Evolutionary conservation across 2,329 filamentous ascomycete species (phyloP).

Genomic region (Zasmidium cellare): DNA sequence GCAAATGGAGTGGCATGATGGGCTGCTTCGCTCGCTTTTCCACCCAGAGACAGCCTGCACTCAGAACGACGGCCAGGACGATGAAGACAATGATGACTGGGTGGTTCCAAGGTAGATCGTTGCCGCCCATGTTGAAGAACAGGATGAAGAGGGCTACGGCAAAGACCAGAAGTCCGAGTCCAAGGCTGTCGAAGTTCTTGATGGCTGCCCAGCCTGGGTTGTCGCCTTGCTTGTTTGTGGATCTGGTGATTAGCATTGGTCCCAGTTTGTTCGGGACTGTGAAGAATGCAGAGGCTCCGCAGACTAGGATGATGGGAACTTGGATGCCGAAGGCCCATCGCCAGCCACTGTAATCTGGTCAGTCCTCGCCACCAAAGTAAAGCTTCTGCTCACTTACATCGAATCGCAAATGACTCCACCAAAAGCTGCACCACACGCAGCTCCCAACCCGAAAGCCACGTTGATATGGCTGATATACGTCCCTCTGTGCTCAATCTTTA

Average conservation of each 20-base stretch:
- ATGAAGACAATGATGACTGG: conserved; percentile 43
- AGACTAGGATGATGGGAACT: conserved; percentile 49
- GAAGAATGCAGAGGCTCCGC: conserved; percentile 44
- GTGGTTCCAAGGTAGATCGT: conserved; percentile 46
- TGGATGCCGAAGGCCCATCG: conserved; percentile 65
- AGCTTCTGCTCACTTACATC: conserved; percentile 39
- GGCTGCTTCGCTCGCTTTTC: conserved; percentile 42
- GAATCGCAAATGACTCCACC: conserved; percentile 70
- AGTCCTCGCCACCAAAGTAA: not conserved
- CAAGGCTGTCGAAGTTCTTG: conserved; percentile 51
- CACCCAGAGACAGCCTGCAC: conserved; percentile 39
- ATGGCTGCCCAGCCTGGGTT: conserved; percentile 42
- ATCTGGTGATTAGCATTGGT: conserved; percentile 44
- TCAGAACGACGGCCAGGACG: conserved; percentile 37
- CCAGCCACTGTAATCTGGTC: conserved; percentile 55
- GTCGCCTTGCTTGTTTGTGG: conserved; percentile 31
- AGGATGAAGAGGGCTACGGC: conserved; percentile 42
- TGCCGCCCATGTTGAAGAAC: conserved; percentile 44
- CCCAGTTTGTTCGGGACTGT: conserved; percentile 49
- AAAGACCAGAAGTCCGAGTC: conserved; percentile 48
- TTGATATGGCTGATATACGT: conserved; percentile 71
- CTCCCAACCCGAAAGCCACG: conserved; percentile 58
- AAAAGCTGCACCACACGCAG: conserved; percentile 62
- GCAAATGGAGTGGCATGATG: conserved; percentile 50
- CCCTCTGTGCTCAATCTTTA: conserved; percentile 71